These are phyloP conservation scores for Boletus mariae DNA, from an alignment of 1,284 basidiomycete species.

Conservation along the genomic window DNA sequence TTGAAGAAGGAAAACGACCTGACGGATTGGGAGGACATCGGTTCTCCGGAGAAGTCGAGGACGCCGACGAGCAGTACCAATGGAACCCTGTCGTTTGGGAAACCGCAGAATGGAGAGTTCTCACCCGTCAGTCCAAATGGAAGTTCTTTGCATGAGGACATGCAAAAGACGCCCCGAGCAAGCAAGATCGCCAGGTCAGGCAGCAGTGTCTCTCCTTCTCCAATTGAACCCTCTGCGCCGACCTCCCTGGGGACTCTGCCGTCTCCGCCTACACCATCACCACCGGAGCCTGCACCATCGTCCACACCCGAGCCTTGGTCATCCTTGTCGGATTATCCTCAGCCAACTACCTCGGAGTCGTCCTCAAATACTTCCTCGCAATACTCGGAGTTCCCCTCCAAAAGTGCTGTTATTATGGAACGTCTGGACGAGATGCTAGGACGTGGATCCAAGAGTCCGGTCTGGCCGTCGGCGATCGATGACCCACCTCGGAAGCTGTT, in stretches of 20 bases:
- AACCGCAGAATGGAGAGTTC: conserved; percentile 22
- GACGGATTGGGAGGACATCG: conserved; percentile 63
- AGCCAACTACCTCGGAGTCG: conserved; percentile 44
- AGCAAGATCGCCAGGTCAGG: conserved; percentile 33
- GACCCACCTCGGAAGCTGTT: conserved; percentile 86
- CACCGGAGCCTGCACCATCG: conserved; percentile 56
- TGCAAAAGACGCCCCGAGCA: conserved; percentile 29
- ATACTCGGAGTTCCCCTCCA: conserved; percentile 37
- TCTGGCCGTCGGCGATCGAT: conserved; percentile 67
- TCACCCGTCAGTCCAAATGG: conserved; percentile 27
- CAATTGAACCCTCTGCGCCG: conserved; percentile 17
- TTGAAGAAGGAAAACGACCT: conserved; percentile 52
- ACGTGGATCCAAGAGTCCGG: conserved; percentile 56
- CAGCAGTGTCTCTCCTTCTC: conserved; percentile 24
- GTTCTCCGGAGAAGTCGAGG: conserved; percentile 39
- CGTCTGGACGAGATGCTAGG: conserved; percentile 65
- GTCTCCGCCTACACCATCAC: conserved; percentile 43
- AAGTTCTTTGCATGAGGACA: conserved; percentile 23
- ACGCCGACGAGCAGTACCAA: conserved; percentile 47
- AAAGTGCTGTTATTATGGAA: conserved; percentile 52
- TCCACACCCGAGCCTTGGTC: conserved; percentile 66
- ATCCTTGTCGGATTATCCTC: conserved; percentile 36
- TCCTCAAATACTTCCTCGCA: conserved; percentile 47
- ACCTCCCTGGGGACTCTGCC: conserved; percentile 24
- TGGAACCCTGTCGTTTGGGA: conserved; percentile 37